Percentiles rank a stretch among this genome's conserved stretches.
phyloP scores from a whole-genome alignment of 1,284 basidiomycete species.

The Tylopilus sp. region DNA sequence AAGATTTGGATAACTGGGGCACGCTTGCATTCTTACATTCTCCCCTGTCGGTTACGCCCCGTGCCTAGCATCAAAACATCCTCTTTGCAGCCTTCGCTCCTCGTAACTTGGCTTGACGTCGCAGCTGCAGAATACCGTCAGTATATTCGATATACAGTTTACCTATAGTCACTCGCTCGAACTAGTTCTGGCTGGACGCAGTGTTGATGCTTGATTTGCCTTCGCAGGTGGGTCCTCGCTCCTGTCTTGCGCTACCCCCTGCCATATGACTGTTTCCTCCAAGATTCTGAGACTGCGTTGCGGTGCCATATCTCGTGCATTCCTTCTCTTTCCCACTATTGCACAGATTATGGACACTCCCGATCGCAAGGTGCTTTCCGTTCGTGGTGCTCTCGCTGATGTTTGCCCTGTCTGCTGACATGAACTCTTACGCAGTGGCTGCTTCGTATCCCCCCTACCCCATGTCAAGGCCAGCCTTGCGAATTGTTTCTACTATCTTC shows the following conservation, averaged over 20 bases:
- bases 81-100: conserved; percentile 10
- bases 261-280: not conserved
- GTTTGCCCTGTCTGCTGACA: not conserved
- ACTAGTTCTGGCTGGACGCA: conserved; percentile 54
- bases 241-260: not conserved
- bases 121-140: conserved; percentile 48
- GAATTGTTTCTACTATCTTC: conserved; percentile 16
- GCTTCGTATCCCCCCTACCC: conserved; percentile 46
- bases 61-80: conserved; percentile 17
- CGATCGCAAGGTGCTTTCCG: conserved; percentile 47
- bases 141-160: conserved; percentile 45
- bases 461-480: conserved; percentile 40
- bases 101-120: conserved; percentile 35
- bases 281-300: conserved; percentile 50
- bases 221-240: conserved; percentile 42
- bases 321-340: conserved; percentile 60
- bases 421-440: conserved; percentile 37
- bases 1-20: conserved; percentile 34
- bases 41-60: conserved; percentile 54
- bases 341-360: conserved; percentile 52
- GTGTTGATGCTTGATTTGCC: conserved; percentile 58
- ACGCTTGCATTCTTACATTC: conserved; percentile 50
- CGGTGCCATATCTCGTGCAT: conserved; percentile 36
- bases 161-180: conserved; percentile 36
- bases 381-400: conserved; percentile 19